Evolutionary conservation across 768 basidiomycete genomes (phyloP), one percentile per base, ranked within the genome.

Genomic region (Fibroporia radiculosa): DNA sequence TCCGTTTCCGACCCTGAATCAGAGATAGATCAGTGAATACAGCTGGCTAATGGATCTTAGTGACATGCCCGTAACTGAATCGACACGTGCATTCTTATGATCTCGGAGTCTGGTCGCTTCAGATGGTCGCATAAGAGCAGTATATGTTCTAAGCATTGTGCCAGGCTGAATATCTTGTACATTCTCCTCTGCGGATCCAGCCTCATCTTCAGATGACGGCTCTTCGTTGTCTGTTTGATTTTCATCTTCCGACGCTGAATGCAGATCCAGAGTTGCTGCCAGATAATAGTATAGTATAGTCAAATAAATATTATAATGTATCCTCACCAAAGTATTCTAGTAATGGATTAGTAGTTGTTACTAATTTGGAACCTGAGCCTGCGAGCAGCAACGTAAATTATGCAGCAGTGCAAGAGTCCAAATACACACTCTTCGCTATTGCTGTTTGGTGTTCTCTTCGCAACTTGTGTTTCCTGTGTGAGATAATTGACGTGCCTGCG

Each of bases 311-410:
- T 41, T 44, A n/a, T 32, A 10, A 27, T 16, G 23, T 35, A 34
- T 37, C 43, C 49, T 39, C 49, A 59, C 60, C 47, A 41, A 61
- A 61, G 36, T 49, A 53, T n/a, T 57, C 51, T 38, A 52, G 20
- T 6, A 62, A 50, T 20, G 56, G 53, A 28, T 62, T 62, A 19
- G n/a, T n/a, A n/a, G n/a, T n/a, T 50, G 49, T 12, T 49, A 48
- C 41, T 49, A 22, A 18, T 19, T 40, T 4, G 22, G 19, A 12
- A 8, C 4, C 10, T 27, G 16, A 18, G 28, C 13, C 19, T 40
- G n/a, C 25, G 23, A 18, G 7, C n/a, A 26, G 7, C 16, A 28
- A 29, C 36, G 43, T 36, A n/a, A 20, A 18, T 2, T 22, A 26
- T 39, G 14, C 14, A 2, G 33, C 1, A 32, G 19, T 14, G 4